Evolutionary conservation across 345 rosid species (phyloP).

Genomic region (Heritiera fomes): DNA sequence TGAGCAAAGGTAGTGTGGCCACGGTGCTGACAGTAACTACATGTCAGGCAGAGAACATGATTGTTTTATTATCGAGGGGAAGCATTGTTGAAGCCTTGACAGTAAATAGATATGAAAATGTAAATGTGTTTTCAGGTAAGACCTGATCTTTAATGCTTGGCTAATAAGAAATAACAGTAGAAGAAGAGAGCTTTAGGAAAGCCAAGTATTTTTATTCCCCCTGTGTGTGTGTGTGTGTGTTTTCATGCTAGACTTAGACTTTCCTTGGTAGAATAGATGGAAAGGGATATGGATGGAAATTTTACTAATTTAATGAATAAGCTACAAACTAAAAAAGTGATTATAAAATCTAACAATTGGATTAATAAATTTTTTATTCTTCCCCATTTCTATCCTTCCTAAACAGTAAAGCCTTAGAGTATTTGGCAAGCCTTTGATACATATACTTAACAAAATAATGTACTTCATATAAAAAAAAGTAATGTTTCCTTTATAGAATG

Average conservation of each 20-base stretch:
- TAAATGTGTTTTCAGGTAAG: background rate
- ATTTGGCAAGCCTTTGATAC: background rate
- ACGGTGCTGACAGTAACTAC: background rate
- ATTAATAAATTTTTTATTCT: no score
- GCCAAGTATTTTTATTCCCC: background rate
- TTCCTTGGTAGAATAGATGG: no score
- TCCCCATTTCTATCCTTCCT: no score
- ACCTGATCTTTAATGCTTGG: background rate
- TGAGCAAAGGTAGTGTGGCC: background rate
- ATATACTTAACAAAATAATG: no score
- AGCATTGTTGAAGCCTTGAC: background rate
- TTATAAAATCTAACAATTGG: no score
- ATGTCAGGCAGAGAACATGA: background rate
- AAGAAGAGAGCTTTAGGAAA: background rate
- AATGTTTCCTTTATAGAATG: conserved; percentile 9
- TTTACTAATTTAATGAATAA: no score
- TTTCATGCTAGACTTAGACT: no score
- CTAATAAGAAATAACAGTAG: background rate
- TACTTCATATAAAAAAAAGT: background rate
- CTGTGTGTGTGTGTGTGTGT: no score
- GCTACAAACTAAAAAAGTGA: no score
- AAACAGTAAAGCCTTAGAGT: no score
- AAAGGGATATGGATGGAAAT: no score
- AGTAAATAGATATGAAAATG: background rate
- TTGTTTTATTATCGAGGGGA: background rate